Evolutionary conservation across 345 rosid species (phyloP).

Genomic region (Arabidopsis arenosa): DNA sequence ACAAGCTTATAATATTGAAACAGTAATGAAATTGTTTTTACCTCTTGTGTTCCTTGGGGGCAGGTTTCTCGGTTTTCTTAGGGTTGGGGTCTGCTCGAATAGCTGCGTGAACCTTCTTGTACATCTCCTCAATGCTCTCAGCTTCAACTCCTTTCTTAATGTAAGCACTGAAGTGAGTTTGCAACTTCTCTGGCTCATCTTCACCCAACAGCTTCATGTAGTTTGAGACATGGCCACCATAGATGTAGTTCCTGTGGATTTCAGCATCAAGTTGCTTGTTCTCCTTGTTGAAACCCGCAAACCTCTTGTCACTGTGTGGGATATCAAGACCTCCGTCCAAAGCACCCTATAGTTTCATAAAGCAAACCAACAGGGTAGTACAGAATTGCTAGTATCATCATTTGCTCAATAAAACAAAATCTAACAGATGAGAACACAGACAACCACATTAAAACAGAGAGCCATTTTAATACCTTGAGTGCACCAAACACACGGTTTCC

Average conservation of each 20-base stretch:
- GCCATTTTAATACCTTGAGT: conserved; percentile 26
- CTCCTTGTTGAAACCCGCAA: conserved; percentile 74
- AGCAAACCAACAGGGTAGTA: neutral
- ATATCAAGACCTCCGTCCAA: conserved; percentile 91
- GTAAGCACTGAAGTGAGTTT: conserved; percentile 34
- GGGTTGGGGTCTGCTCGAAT: conserved; percentile 32
- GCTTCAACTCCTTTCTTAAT: conserved; percentile 28
- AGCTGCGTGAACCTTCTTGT: conserved; percentile 37
- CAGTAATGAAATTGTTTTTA: neutral
- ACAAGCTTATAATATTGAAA: neutral
- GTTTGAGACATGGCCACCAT: conserved; percentile 79
- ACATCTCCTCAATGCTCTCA: conserved; percentile 35
- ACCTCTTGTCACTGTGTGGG: conserved; percentile 90
- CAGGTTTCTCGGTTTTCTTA: conserved; percentile 28
- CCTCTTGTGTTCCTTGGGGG: conserved; percentile 41
- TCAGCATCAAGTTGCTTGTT: conserved; percentile 66
- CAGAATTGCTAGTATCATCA: neutral
- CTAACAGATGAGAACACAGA: neutral
- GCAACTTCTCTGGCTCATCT: conserved; percentile 50
- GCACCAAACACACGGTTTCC: conserved; percentile 45
- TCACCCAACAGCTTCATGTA: conserved; percentile 61
- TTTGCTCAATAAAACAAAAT: neutral
- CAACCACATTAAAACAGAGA: neutral
- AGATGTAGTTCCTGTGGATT: conserved; percentile 78
- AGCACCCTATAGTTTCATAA: conserved; percentile 60